Base-by-base conservation (phyloP, 1,284 basidiomycete species). In the Rhizopogon hawkerae region DNA sequence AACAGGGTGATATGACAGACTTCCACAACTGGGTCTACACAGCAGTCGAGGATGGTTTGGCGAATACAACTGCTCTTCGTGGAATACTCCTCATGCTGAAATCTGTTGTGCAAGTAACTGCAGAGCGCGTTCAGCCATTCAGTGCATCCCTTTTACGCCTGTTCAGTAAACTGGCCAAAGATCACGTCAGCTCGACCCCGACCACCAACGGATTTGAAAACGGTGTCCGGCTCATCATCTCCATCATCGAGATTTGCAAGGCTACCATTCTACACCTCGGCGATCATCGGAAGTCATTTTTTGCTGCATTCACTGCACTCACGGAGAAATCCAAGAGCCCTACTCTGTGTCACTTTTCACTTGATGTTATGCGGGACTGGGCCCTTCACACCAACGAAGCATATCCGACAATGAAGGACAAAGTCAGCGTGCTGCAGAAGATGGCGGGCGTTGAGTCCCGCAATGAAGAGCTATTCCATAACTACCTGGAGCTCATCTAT, bases 371-470 rank as follows among this genome's bases (percentile, higher is more conserved):
- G 52, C 81, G 89, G 47, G 85, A 88, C 42, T 98, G 96, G 95
- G 84, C 89, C 16, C 72, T 93, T 58, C 83, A 89, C 39, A 80
- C 83, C 59, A 85, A 85, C 47, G 92, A 94, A 50, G 73, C 82
- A 1, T 90, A 89, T 61, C 92, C 94, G 1, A 92, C 89, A 0
- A 87, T 92, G 76, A 97, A 97, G 69, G 97, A 99, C 69, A 98
- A 98, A 67, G 89, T 94, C 0, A 84, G 78, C 29, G 71, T 98
- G 33, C 67, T 98, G 54, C 81, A 91, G 62, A 93, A 92, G 67
- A 97, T 99, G 92, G 79, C 82, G 26, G 75, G 79, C 14, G 96
- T 90, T 63, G 95, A 98, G 69, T 76, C 76, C 36, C 83, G 89
- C 42, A 84, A 84, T 24, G 81, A 86, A 11, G 56, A 69, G 9